phyloP scores from a whole-genome alignment of 2,329 filamentous ascomycete genomes.

The Exophiala spinifera region DNA sequence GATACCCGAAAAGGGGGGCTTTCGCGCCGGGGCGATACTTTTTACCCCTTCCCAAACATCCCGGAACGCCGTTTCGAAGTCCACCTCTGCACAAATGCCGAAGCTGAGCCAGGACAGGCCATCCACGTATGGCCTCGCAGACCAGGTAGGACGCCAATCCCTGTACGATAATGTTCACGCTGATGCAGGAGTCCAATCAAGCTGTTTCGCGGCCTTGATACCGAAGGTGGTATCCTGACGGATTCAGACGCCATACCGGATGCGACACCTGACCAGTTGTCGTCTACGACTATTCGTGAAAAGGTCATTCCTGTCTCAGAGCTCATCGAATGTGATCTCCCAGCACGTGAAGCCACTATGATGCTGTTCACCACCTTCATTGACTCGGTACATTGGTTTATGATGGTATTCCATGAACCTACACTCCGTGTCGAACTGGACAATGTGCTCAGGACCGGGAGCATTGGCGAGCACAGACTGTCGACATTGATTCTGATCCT shows the following conservation, averaged over 20 bases:
- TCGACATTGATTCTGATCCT: too few species aligned
- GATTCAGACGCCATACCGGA: background rate
- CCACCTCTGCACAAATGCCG: background rate
- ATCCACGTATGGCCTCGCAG: background rate
- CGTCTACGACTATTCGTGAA: background rate
- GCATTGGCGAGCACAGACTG: too few species aligned
- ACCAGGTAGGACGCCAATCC: background rate
- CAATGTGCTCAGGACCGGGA: background rate
- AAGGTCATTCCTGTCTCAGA: conserved; percentile 13
- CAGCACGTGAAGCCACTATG: conserved; percentile 31
- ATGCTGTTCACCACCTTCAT: conserved; percentile 43
- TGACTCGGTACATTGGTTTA: conserved; percentile 46
- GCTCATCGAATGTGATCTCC: conserved; percentile 34
- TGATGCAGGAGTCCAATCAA: background rate
- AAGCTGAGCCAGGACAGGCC: too few species aligned
- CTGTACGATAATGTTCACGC: background rate
- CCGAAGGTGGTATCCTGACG: background rate
- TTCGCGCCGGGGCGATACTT: background rate
- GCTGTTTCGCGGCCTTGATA: background rate
- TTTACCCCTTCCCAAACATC: background rate
- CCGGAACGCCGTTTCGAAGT: background rate
- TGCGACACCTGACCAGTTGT: conserved; percentile 4
- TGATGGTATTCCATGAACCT: conserved; percentile 44
- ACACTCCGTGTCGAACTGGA: conserved; percentile 34
- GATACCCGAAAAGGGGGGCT: too few species aligned